Evolutionary conservation across 805 yeast genomes (phyloP).

Genomic region (Blastobotrys parvus): DNA sequence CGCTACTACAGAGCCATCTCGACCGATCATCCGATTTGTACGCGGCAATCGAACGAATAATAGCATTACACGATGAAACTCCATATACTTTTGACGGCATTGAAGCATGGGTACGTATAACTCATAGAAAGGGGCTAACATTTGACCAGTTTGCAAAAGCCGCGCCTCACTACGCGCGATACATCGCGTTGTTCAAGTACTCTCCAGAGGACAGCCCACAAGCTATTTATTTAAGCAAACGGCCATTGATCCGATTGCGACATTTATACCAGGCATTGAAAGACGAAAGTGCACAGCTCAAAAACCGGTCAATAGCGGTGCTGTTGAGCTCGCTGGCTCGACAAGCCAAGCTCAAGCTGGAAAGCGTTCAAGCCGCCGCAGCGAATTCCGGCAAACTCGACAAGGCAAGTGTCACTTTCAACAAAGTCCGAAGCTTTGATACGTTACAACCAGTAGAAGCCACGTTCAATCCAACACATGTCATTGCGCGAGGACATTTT

Average conservation of each 20-base stretch:
- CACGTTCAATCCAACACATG: constrained; percentile 10
- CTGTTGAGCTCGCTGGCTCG: background rate
- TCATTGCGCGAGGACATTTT: constrained; percentile 11
- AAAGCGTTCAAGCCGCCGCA: background rate
- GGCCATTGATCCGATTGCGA: constrained; percentile 3
- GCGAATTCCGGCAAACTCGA: background rate
- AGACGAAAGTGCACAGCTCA: background rate
- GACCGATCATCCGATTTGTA: background rate
- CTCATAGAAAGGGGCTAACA: background rate
- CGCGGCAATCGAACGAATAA: background rate
- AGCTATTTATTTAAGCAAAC: constrained; percentile 2
- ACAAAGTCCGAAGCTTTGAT: constrained; percentile 13
- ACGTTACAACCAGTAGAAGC: constrained; percentile 13
- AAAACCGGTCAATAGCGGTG: background rate
- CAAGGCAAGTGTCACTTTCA: constrained; percentile 6
- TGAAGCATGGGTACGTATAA: background rate
- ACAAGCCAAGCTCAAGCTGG: constrained; percentile 1
- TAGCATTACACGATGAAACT: background rate
- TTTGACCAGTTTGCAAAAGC: constrained; percentile 1
- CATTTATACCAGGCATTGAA: background rate
- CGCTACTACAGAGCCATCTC: background rate
- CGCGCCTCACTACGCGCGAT: background rate
- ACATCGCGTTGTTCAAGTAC: constrained; percentile 2
- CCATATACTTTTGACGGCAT: background rate
- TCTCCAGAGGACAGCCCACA: background rate